A percentile compares a stretch with the other conserved stretches of the same genome.
Conservation (phyloP, 176 grass and related monocot species). For the Luzula sylvatica region DNA sequence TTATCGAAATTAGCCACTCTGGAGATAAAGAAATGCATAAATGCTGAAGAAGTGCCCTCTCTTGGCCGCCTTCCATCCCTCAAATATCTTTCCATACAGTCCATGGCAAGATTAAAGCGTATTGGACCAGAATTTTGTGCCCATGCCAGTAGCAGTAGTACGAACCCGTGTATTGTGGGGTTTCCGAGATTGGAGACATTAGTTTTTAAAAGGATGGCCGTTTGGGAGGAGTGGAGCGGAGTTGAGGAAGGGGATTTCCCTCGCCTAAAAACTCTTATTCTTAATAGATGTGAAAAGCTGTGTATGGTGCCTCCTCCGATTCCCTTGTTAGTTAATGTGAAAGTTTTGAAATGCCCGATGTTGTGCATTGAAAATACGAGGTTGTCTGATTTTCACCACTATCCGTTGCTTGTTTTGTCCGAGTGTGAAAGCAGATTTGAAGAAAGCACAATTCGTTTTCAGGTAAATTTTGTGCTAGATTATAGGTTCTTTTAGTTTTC, state of each 20-base stretch:
- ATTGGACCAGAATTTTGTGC: slow-evolving; percentile 33
- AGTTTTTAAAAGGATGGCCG: slow-evolving; percentile 27
- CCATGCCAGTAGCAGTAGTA: slow-evolving; percentile 1
- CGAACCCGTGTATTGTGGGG: background rate
- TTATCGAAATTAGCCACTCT: slow-evolving; percentile 17
- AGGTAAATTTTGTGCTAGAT: too few species aligned
- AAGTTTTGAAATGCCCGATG: slow-evolving; percentile 8
- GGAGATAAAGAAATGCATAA: slow-evolving; percentile 22
- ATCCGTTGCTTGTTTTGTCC: slow-evolving; percentile 3
- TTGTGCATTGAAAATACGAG: background rate
- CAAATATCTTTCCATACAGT: slow-evolving; percentile 23
- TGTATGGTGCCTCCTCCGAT: slow-evolving; percentile 21
- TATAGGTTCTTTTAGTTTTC: too few species aligned
- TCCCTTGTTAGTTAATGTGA: slow-evolving; percentile 21
- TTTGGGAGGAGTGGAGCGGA: slow-evolving; percentile 39
- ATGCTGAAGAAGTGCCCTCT: slow-evolving; percentile 16
- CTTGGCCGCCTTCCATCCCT: slow-evolving; percentile 38
- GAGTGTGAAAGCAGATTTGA: slow-evolving; percentile 7
- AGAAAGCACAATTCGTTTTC: background rate
- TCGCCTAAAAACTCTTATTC: slow-evolving; percentile 23
- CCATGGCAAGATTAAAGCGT: slow-evolving; percentile 13
- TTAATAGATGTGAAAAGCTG: slow-evolving; percentile 21
- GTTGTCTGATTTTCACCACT: too few species aligned
- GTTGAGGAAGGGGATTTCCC: slow-evolving; percentile 29
- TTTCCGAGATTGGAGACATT: slow-evolving; percentile 31